Conservation (phyloP, 2,329 filamentous ascomycete genomes). For the Teratosphaeria viscida region DNA sequence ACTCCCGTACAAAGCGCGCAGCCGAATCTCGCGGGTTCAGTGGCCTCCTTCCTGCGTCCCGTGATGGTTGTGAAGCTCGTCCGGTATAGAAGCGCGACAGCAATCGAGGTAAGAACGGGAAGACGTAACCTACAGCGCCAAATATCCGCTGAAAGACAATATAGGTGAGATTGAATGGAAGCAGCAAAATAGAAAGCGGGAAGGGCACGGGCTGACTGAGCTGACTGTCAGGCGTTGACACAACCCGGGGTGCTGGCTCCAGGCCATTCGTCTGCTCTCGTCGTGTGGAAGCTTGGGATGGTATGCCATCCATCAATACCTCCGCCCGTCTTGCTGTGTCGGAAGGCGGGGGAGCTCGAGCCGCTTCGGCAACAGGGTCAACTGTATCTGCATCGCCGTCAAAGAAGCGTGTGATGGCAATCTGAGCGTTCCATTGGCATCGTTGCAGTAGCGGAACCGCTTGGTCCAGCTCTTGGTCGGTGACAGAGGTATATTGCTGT, state of each 20-base stretch:
- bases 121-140: constrained; percentile 63
- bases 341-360: constrained; percentile 51
- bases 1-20: constrained; percentile 78
- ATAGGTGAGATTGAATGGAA: constrained; percentile 72
- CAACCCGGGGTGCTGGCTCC: constrained; percentile 73
- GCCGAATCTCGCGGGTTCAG: constrained; percentile 81
- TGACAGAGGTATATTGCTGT: constrained; percentile 80
- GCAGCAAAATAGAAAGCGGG: constrained; percentile 65
- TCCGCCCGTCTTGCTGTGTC: constrained; percentile 56
- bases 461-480: constrained; percentile 65
- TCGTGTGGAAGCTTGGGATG: constrained; percentile 14
- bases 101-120: constrained; percentile 67
- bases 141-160: constrained; percentile 58
- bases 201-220: constrained; percentile 61
- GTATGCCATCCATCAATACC: constrained; percentile 52
- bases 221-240: constrained; percentile 59
- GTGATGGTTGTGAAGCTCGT: constrained; percentile 45
- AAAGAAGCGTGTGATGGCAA: constrained; percentile 95
- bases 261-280: constrained; percentile 30
- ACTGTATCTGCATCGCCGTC: constrained; percentile 87
- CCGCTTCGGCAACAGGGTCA: constrained; percentile 68
- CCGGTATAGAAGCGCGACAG: constrained; percentile 43
- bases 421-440: constrained; percentile 95
- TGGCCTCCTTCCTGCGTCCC: constrained; percentile 56
- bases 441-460: constrained; percentile 70